These are phyloP conservation scores for Camelina sativa DNA, from an alignment of 345 rosid genomes.

Conservation along the genomic window DNA sequence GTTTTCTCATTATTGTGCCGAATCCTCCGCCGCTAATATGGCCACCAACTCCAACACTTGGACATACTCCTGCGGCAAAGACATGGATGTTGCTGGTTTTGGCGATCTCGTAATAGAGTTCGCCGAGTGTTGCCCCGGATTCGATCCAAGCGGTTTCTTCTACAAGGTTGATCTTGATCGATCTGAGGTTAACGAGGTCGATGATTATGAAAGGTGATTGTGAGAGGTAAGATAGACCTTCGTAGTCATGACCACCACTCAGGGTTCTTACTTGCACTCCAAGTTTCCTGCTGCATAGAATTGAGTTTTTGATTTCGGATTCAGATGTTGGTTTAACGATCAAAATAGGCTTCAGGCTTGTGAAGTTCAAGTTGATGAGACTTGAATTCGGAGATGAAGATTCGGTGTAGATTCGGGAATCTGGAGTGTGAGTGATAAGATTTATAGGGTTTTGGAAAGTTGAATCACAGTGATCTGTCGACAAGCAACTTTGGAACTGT, in stretches of 20 bases:
- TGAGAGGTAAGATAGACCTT: slow-evolving; percentile 67
- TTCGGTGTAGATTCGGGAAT: neutral
- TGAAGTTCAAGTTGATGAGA: slow-evolving; percentile 38
- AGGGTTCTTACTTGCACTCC: slow-evolving; percentile 56
- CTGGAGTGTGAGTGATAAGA: neutral
- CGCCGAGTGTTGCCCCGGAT: slow-evolving; percentile 65
- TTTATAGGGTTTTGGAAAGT: neutral
- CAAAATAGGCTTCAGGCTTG: slow-evolving; percentile 50
- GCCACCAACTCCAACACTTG: slow-evolving; percentile 64
- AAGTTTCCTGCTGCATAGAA: slow-evolving; percentile 48
- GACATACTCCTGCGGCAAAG: slow-evolving; percentile 67
- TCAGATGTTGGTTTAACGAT: slow-evolving; percentile 49
- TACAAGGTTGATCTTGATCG: slow-evolving; percentile 46
- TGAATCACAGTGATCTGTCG: no score
- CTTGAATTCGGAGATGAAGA: slow-evolving; percentile 27
- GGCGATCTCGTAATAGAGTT: slow-evolving; percentile 57
- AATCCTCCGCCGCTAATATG: slow-evolving; percentile 68
- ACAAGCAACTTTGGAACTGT: no score
- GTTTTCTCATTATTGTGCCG: slow-evolving; percentile 64
- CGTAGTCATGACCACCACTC: slow-evolving; percentile 83
- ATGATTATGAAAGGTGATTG: slow-evolving; percentile 52
- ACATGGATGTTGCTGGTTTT: slow-evolving; percentile 53
- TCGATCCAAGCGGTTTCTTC: slow-evolving; percentile 61
- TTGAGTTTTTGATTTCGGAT: slow-evolving; percentile 53
- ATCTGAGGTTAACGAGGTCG: slow-evolving; percentile 54